Conservation (phyloP, 495 filamentous ascomycete species). For the Aspergillus cristatus region DNA sequence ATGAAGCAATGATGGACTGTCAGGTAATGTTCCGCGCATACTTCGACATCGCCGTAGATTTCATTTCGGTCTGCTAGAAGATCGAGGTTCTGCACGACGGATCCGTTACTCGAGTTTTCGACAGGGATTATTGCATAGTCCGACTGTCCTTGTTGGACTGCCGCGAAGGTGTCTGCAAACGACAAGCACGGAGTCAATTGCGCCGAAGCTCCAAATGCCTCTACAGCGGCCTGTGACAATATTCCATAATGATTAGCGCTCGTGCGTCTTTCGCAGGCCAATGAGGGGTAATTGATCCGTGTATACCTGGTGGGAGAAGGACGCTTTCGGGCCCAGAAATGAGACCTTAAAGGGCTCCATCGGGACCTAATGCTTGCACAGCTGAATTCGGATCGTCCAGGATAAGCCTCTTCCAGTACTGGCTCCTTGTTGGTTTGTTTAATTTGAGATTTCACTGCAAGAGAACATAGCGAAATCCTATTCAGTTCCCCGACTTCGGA, state of each 20-base stretch:
- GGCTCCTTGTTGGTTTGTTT: too few species aligned
- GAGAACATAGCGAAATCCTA: too few species aligned
- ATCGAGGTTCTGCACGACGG: slow-evolving; percentile 81
- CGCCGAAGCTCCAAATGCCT: slow-evolving; percentile 46
- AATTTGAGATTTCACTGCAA: too few species aligned
- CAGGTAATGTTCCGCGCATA: slow-evolving; percentile 75
- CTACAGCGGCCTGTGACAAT: slow-evolving; percentile 51
- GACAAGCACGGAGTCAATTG: slow-evolving; percentile 50
- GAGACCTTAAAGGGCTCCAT: slow-evolving; percentile 44
- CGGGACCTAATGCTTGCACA: too few species aligned
- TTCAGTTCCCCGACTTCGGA: too few species aligned
- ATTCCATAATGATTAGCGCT: slow-evolving; percentile 9
- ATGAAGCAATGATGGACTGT: slow-evolving; percentile 81
- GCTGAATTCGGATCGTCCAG: too few species aligned
- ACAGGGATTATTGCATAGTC: slow-evolving; percentile 81
- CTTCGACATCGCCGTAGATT: slow-evolving; percentile 52
- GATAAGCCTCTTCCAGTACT: too few species aligned
- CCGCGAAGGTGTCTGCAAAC: slow-evolving; percentile 64
- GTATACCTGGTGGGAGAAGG: slow-evolving; percentile 94
- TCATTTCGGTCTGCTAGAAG: slow-evolving; percentile 64
- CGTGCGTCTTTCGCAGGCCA: too few species aligned
- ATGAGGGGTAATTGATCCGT: slow-evolving; percentile 8
- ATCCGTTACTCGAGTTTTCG: slow-evolving; percentile 92
- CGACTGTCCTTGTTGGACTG: slow-evolving; percentile 55
- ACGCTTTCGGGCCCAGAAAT: slow-evolving; percentile 74